Percentiles rank a stretch among this genome's conserved stretches.
Conservation (phyloP, 1,284 basidiomycete genomes). For the Ganoderma sinense region DNA sequence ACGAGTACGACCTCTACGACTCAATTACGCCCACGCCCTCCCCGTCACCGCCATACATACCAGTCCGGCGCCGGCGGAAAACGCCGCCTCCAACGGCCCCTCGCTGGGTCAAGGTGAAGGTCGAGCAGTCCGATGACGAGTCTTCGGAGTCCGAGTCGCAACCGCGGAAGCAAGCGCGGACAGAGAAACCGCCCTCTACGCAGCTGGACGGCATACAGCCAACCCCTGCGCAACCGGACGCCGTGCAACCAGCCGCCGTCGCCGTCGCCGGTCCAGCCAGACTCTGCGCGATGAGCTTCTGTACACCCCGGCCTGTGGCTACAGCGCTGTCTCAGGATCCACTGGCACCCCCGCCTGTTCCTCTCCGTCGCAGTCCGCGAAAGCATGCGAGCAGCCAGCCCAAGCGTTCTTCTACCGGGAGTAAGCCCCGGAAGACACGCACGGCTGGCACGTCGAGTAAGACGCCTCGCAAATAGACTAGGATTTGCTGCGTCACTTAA, state of each 20-base stretch:
- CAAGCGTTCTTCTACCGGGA: neutral
- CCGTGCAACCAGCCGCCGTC: neutral
- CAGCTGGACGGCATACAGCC: no score
- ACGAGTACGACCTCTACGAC: neutral
- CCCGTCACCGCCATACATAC: neutral
- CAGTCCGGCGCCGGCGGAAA: no score
- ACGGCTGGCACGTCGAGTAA: neutral
- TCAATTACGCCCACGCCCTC: neutral
- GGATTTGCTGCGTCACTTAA: no score
- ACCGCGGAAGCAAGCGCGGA: neutral
- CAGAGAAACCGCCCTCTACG: neutral
- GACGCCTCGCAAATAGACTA: neutral
- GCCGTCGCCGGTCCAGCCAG: no score
- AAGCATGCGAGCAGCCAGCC: neutral
- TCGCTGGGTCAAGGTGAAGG: neutral
- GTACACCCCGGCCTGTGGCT: neutral
- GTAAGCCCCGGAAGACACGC: neutral
- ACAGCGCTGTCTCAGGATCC: neutral
- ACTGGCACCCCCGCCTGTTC: neutral
- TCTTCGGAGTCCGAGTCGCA: neutral
- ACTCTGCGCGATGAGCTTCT: no score
- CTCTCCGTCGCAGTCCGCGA: neutral
- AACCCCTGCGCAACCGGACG: neutral
- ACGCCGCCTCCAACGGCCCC: no score
- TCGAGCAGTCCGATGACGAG: neutral